phyloP scores from a whole-genome alignment of 148 eudicot species.

The Vaccinium darrowii region DNA sequence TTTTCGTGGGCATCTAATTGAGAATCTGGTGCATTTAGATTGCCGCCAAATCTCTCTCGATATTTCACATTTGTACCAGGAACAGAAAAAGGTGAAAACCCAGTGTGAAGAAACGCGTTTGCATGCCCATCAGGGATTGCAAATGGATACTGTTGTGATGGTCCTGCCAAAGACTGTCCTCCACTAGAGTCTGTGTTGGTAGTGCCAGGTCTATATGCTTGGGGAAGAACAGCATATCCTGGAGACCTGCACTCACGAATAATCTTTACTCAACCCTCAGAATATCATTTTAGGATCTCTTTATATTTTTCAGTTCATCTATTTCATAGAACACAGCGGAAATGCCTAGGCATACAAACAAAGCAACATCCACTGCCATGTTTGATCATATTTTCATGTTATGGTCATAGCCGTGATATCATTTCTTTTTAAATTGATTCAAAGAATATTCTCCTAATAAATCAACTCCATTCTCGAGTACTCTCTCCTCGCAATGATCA shows the following conservation, averaged over 20 bases:
- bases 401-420: no score
- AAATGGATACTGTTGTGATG: constrained; percentile 31
- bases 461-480: no score
- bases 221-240: constrained; percentile 64
- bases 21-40: constrained; percentile 32
- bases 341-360: no score
- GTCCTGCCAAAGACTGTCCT: constrained; percentile 33
- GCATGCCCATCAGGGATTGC: constrained; percentile 36
- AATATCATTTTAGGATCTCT: not conserved
- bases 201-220: constrained; percentile 30
- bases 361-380: no score
- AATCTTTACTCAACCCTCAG: not conserved
- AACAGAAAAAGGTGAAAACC: constrained; percentile 33
- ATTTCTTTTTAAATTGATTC: no score
- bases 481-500: no score
- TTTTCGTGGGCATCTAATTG: constrained; percentile 45
- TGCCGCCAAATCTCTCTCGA: constrained; percentile 27
- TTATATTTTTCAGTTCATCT: not conserved
- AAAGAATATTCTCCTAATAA: no score
- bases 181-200: constrained; percentile 29
- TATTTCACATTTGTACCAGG: constrained; percentile 34
- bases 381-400: no score
- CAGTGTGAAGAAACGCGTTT: constrained; percentile 32
- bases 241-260: constrained; percentile 54
- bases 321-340: no score